These are phyloP conservation scores for Apiospora koreana DNA, from an alignment of 2,329 filamentous ascomycete genomes.

Conservation along the genomic window DNA sequence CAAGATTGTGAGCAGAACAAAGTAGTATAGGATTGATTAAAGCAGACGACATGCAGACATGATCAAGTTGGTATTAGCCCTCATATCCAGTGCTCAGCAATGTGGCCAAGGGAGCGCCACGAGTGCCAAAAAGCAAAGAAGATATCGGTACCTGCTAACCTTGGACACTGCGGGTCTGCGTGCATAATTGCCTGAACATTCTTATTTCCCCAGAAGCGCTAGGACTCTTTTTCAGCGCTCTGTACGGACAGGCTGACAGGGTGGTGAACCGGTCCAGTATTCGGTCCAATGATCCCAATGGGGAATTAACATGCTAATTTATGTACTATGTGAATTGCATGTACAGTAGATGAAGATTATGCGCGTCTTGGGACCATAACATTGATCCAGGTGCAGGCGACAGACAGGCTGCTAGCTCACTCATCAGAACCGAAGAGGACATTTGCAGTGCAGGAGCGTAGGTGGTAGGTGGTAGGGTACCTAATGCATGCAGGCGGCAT, in stretches of 20 bases:
- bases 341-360: neutral
- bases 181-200: slow-evolving; percentile 3
- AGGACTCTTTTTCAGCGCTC: neutral
- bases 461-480: neutral
- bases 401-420: too few species aligned
- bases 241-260: neutral
- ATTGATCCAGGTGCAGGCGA: neutral
- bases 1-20: neutral
- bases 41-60: too few species aligned
- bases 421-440: neutral
- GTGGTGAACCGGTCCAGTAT: neutral
- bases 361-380: neutral
- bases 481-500: neutral
- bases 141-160: neutral
- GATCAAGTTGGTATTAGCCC: too few species aligned
- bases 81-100: too few species aligned
- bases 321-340: neutral
- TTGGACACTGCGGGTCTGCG: neutral
- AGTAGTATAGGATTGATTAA: neutral
- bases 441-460: neutral
- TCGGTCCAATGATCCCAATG: neutral
- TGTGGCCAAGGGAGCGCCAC: neutral
- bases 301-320: neutral
- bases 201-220: slow-evolving; percentile 3
- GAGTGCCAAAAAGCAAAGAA: neutral